These are phyloP conservation scores for Cinnamomum micranthum DNA, from an alignment of 164 flowering plant genomes.

Conservation along the genomic window DNA sequence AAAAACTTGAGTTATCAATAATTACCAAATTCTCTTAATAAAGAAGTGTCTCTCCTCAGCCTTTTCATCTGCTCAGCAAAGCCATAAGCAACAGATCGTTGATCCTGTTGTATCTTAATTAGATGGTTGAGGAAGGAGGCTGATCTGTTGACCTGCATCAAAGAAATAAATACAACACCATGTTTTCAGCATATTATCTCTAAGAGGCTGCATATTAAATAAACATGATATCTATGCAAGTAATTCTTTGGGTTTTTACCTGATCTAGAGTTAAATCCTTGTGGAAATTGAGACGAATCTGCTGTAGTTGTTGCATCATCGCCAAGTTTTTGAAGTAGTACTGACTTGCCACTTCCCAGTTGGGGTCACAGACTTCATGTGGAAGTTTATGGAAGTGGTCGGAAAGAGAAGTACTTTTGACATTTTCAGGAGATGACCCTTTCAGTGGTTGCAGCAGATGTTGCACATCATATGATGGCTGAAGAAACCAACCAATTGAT, in stretches of 20 bases:
- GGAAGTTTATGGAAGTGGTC: constrained; percentile 8
- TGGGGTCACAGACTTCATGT: constrained; percentile 15
- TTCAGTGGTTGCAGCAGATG: constrained; percentile 47
- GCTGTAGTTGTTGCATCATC: constrained; percentile 48
- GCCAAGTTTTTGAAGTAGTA: constrained; percentile 72
- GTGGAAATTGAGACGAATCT: constrained; percentile 57
- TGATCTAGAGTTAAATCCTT: constrained; percentile 65
- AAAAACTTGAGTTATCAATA: not conserved
- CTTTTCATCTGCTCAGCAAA: constrained; percentile 38
- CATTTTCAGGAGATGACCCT: constrained; percentile 12
- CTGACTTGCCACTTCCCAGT: constrained; percentile 58
- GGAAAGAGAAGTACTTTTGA: constrained; percentile 11
- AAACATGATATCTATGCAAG: not conserved
- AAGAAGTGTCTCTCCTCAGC: constrained; percentile 31
- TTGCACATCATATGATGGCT: constrained; percentile 56
- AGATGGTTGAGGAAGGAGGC: constrained; percentile 69
- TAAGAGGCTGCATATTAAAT: not conserved
- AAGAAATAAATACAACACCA: not conserved
- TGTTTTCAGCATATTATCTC: not conserved
- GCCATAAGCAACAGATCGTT: constrained; percentile 50
- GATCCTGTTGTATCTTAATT: constrained; percentile 62
- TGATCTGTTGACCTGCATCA: constrained; percentile 47
- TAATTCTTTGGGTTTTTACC: constrained; percentile 32
- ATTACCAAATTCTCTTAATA: constrained; percentile 31
- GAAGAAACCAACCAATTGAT: constrained; percentile 49